Evolutionary conservation across 75 land plant genomes (phyloP), one percentile per base, ranked within the genome.

Genomic region (Picea glauca): DNA sequence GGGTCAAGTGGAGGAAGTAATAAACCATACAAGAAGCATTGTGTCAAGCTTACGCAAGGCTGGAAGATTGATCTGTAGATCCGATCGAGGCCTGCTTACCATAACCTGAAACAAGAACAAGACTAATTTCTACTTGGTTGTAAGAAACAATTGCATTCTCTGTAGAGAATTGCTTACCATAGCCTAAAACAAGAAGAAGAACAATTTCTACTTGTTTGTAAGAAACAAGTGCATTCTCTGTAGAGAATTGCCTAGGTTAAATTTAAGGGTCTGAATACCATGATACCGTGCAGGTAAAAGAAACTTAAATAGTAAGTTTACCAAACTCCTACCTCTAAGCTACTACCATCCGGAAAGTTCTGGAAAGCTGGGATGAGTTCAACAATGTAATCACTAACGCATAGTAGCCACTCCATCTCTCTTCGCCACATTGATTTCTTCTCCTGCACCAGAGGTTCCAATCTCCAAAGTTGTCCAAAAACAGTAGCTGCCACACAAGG

Each of bases 321-420:
- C 38, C 26, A 3, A 26, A 58, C 13, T 18, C 77, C 6, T 50
- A 86, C 90, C 85, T 88, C 90, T 50, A 86, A 58, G 33, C 77
- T 88, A 60, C 60, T 86, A 58, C 90, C 90, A 83, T 88, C 83
- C 20, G 85, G 85, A 76, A 76, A 83, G 9, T 72, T 83, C 60
- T 87, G 89, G 35, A 77, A 81, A 62, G 84, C 74, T 21, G 90
- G 90, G 9, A 85, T 78, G 61, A 88, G 74, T 77, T 88, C 88
- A 17, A 88, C 90, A 78, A 88, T 88, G 78, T 88, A 88, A 82
- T 88, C 90, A 57, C 85, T 87, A 54, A 88, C 83, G 78, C 70
- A 86, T 26, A 81, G 78, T 60, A 88, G 58, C 85, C 90, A 88
- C 35, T 86, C 83, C 88, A 88, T 88, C 75, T 88, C 90, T 65